A percentile compares a stretch with the other conserved stretches of the same genome.
phyloP scores from a whole-genome alignment of 805 yeast species.

The Lachancea meyersii region DNA sequence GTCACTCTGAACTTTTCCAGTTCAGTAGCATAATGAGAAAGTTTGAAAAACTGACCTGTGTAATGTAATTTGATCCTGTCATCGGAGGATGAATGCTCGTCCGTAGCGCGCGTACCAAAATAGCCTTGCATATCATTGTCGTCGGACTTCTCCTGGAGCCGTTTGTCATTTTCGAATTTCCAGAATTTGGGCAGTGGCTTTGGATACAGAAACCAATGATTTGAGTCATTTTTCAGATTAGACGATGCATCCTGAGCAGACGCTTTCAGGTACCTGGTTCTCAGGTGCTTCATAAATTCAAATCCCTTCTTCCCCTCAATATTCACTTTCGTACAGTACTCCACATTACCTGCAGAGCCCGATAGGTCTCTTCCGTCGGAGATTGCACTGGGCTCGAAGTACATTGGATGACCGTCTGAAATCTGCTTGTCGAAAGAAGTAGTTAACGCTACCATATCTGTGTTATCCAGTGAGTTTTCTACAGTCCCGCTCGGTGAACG shows the following conservation, averaged over 20 bases:
- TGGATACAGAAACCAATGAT: conserved; percentile 75
- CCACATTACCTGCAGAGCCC: background rate
- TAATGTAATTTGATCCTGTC: conserved; percentile 22
- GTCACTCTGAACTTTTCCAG: conserved; percentile 6
- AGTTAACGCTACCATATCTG: conserved; percentile 26
- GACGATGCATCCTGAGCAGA: conserved; percentile 62
- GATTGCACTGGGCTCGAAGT: conserved; percentile 17
- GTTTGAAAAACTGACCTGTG: conserved; percentile 34
- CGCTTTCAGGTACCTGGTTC: conserved; percentile 57
- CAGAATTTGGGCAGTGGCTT: conserved; percentile 50
- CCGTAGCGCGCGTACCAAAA: conserved; percentile 1
- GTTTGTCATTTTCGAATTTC: conserved; percentile 34
- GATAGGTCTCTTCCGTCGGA: background rate
- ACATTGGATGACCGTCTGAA: conserved; percentile 31
- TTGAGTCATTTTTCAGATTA: conserved; percentile 64
- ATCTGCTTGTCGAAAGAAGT: conserved; percentile 31
- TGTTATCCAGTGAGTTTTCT: conserved; percentile 23
- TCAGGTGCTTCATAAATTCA: conserved; percentile 36
- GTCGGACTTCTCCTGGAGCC: conserved; percentile 12
- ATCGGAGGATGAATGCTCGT: conserved; percentile 1
- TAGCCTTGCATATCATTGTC: background rate
- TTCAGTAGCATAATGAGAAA: conserved; percentile 26
- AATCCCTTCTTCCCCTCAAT: conserved; percentile 14
- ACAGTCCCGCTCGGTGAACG: conserved; percentile 1
- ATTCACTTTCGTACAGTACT: conserved; percentile 1